phyloP scores from a whole-genome alignment of 2,329 filamentous ascomycete species.

The Dactylonectria macrodidyma region DNA sequence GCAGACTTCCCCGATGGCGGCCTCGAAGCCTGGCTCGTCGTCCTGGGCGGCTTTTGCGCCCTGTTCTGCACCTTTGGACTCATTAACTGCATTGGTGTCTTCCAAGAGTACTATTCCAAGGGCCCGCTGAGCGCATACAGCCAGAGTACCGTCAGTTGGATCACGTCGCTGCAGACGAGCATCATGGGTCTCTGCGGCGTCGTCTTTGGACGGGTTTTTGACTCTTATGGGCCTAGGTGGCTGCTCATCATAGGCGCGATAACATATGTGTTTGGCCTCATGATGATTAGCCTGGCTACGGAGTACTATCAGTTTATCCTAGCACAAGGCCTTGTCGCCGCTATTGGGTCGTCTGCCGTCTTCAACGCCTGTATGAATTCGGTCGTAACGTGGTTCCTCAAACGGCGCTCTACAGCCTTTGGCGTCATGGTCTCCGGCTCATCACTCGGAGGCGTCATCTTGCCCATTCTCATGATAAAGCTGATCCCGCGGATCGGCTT shows the following conservation, averaged over 20 bases:
- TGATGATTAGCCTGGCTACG: constrained; percentile 71
- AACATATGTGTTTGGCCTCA: constrained; percentile 72
- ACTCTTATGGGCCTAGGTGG: constrained; percentile 68
- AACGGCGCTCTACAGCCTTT: constrained; percentile 51
- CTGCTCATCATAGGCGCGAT: constrained; percentile 68
- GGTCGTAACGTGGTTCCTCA: constrained; percentile 51
- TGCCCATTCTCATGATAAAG: constrained; percentile 57
- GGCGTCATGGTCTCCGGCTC: constrained; percentile 55
- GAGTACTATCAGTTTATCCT: constrained; percentile 60
- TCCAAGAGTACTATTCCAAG: background rate
- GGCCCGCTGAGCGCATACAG: background rate
- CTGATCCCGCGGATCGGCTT: constrained; percentile 55
- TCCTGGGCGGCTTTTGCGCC: constrained; percentile 5
- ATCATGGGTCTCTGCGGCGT: too few species aligned
- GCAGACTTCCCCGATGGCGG: constrained; percentile 19
- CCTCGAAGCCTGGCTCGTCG: constrained; percentile 10
- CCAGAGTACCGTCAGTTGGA: background rate
- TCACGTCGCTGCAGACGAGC: background rate
- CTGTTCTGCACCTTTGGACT: constrained; percentile 17
- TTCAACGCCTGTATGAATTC: constrained; percentile 54
- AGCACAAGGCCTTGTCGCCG: constrained; percentile 44
- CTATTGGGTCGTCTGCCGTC: constrained; percentile 54
- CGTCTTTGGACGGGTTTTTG: background rate
- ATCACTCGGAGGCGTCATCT: constrained; percentile 56
- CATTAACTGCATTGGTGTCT: constrained; percentile 13